phyloP scores from a whole-genome alignment of 1,284 basidiomycete genomes.

The Ustilago curta region DNA sequence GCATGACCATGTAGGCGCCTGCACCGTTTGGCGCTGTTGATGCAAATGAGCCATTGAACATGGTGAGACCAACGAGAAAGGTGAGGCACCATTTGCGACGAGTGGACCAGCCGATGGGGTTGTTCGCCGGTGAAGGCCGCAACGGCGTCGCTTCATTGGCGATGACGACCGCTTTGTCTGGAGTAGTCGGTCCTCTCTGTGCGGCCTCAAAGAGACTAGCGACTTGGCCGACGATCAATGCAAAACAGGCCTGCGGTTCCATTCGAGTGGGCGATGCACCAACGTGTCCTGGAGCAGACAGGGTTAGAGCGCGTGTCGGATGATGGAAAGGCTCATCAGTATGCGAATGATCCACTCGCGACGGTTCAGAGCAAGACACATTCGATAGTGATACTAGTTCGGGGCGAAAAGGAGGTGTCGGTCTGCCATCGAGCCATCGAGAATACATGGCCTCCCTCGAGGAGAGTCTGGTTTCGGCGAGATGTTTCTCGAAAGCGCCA shows the following conservation, averaged over 20 bases:
- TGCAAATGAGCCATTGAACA: constrained; percentile 49
- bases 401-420: constrained; percentile 1
- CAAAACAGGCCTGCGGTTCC: constrained; percentile 10
- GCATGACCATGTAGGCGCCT: constrained; percentile 13
- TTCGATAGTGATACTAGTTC: not conserved
- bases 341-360: not conserved
- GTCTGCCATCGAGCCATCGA: constrained; percentile 17
- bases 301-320: not conserved
- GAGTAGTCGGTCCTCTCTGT: not conserved
- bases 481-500: not conserved
- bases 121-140: not conserved
- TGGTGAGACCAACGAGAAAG: constrained; percentile 32
- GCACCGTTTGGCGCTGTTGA: constrained; percentile 47
- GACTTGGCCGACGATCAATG: constrained; percentile 4
- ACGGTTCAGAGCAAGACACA: not conserved
- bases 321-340: not conserved
- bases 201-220: constrained; percentile 8
- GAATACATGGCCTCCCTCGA: constrained; percentile 3
- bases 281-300: not conserved
- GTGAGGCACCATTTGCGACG: constrained; percentile 40
- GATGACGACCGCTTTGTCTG: not conserved
- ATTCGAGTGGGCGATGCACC: not conserved
- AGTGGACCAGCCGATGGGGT: constrained; percentile 17
- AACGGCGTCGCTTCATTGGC: constrained; percentile 12
- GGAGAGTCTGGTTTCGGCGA: constrained; percentile 7